Percentiles rank a stretch among this genome's conserved stretches.
These are phyloP conservation scores for Tothia fuscella DNA, from an alignment of 2,329 filamentous ascomycete genomes.

Conservation along the genomic window DNA sequence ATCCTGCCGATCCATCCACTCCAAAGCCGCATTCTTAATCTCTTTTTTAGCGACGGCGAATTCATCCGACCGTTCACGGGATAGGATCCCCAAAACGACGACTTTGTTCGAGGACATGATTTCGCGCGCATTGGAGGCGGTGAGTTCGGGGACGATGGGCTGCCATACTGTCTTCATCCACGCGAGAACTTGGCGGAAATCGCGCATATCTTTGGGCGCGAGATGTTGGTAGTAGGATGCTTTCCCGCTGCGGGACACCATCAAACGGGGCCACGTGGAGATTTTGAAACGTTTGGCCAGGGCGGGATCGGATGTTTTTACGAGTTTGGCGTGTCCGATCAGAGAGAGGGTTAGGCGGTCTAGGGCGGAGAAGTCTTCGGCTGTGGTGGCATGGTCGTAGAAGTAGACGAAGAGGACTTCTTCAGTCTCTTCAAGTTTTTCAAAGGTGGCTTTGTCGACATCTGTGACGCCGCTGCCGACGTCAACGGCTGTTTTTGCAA, in stretches of 20 bases:
- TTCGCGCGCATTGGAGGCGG: constrained; percentile 78
- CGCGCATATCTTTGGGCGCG: constrained; percentile 83
- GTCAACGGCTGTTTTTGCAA: constrained; percentile 75
- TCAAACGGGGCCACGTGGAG: constrained; percentile 85
- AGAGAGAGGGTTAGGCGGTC: constrained; percentile 78
- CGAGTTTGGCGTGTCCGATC: constrained; percentile 81
- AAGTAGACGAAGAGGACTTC: constrained; percentile 97
- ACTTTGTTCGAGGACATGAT: constrained; percentile 82
- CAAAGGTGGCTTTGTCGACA: constrained; percentile 64
- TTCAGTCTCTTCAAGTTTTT: constrained; percentile 77
- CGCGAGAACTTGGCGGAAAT: constrained; percentile 63
- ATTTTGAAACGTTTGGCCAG: constrained; percentile 83
- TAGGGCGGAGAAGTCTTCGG: constrained; percentile 80
- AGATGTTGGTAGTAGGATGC: constrained; percentile 83
- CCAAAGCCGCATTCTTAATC: constrained; percentile 86
- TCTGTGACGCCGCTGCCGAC: constrained; percentile 66
- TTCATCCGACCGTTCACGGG: constrained; percentile 64
- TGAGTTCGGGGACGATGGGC: constrained; percentile 88
- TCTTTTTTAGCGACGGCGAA: constrained; percentile 72
- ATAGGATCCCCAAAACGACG: constrained; percentile 85
- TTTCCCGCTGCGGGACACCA: constrained; percentile 80
- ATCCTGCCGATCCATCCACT: constrained; percentile 97
- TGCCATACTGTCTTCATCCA: constrained; percentile 98
- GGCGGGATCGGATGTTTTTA: constrained; percentile 72
- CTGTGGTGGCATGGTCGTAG: constrained; percentile 89